These are phyloP conservation scores for Rhododendron simsii DNA, from an alignment of 148 eudicot genomes.

Conservation along the genomic window DNA sequence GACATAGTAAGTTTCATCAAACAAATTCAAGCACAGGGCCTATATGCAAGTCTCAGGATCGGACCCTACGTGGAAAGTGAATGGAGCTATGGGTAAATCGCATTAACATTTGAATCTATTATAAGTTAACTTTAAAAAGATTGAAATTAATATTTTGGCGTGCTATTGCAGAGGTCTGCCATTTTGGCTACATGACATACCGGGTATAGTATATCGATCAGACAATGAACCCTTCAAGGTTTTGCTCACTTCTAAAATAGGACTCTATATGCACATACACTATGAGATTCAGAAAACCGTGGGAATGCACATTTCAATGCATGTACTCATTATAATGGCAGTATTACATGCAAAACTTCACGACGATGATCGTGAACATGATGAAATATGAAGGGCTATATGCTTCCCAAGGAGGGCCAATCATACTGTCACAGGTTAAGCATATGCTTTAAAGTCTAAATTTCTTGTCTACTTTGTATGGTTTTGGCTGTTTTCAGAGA, in stretches of 20 bases:
- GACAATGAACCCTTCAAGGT: slow-evolving; percentile 60
- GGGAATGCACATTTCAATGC: background rate
- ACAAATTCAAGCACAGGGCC: slow-evolving; percentile 55
- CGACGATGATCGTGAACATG: slow-evolving; percentile 59
- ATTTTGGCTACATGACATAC: slow-evolving; percentile 46
- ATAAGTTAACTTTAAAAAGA: background rate
- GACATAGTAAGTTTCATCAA: slow-evolving; percentile 60
- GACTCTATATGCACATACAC: background rate
- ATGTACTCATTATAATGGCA: slow-evolving; percentile 5
- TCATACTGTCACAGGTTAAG: slow-evolving; percentile 74
- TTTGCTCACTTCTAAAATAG: slow-evolving; percentile 8
- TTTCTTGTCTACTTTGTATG: background rate
- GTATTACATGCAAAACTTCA: slow-evolving; percentile 66
- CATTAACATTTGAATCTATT: background rate
- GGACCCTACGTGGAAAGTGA: slow-evolving; percentile 69
- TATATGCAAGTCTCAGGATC: slow-evolving; percentile 55
- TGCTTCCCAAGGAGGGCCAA: slow-evolving; percentile 92
- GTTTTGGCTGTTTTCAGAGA: background rate
- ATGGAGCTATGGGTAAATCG: slow-evolving; percentile 62
- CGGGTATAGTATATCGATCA: slow-evolving; percentile 38
- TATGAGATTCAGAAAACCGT: background rate
- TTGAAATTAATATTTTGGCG: background rate
- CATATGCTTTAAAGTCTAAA: background rate
- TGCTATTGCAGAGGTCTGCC: slow-evolving; percentile 44
- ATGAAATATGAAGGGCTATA: slow-evolving; percentile 65